A percentile compares a stretch with the other conserved stretches of the same genome.
Evolutionary conservation across 2,329 filamentous ascomycete species (phyloP).

Genomic region (Colletotrichum sojae): DNA sequence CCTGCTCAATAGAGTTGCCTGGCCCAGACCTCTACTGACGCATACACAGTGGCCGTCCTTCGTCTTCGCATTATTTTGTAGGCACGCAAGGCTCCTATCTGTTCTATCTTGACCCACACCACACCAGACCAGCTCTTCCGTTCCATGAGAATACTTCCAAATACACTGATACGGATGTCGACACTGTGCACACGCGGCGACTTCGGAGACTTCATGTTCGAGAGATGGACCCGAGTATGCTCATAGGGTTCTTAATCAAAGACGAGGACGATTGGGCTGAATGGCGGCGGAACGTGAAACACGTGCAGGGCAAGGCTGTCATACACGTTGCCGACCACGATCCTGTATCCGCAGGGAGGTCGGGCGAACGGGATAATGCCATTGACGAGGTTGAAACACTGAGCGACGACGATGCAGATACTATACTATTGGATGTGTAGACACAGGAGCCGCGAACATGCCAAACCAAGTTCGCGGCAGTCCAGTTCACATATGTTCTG

Average conservation of each 20-base stretch:
- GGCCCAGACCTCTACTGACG: slow-evolving; percentile 6
- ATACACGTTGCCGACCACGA: slow-evolving; percentile 86
- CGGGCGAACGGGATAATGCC: slow-evolving; percentile 76
- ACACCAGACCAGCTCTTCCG: slow-evolving; percentile 82
- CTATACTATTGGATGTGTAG: slow-evolving; percentile 48
- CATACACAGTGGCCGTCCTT: slow-evolving; percentile 82
- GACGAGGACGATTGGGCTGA: slow-evolving; percentile 86
- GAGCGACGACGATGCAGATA: slow-evolving; percentile 76
- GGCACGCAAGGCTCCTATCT: slow-evolving; percentile 79
- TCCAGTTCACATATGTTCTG: too few species aligned
- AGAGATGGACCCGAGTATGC: slow-evolving; percentile 98
- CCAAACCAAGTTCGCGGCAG: background rate
- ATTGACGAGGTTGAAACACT: slow-evolving; percentile 92
- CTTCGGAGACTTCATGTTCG: slow-evolving; percentile 85
- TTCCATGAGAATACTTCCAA: slow-evolving; percentile 69
- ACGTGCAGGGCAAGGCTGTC: slow-evolving; percentile 85
- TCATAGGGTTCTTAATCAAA: slow-evolving; percentile 91
- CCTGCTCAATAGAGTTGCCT: slow-evolving; percentile 1
- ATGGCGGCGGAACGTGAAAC: slow-evolving; percentile 83
- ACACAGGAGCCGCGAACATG: background rate
- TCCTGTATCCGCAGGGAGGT: slow-evolving; percentile 66
- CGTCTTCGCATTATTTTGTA: slow-evolving; percentile 80
- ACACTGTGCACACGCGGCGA: slow-evolving; percentile 89
- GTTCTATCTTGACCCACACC: slow-evolving; percentile 96
- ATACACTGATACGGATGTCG: slow-evolving; percentile 80